phyloP scores from a whole-genome alignment of 208 protist genomes.

The Porcisia hertigi region DNA sequence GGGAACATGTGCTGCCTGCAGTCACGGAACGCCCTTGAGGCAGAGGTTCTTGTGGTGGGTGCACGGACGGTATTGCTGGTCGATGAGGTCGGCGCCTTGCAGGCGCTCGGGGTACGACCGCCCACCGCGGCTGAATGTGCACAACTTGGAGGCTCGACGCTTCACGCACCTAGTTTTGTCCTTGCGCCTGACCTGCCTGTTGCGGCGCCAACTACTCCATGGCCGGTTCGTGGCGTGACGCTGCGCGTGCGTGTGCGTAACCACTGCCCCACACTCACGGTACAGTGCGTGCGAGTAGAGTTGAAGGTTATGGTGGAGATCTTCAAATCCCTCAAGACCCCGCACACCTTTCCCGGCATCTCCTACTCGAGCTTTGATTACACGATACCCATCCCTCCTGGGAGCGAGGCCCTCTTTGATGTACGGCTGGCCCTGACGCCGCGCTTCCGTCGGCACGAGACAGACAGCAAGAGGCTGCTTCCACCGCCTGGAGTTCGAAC shows the following conservation, averaged over 20 bases:
- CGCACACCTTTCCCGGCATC: slow-evolving; percentile 37
- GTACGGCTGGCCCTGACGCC: slow-evolving; percentile 37
- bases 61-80: slow-evolving; percentile 43
- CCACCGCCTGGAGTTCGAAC: slow-evolving; percentile 61
- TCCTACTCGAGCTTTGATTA: slow-evolving; percentile 59
- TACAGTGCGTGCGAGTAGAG: slow-evolving; percentile 49
- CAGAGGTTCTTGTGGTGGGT: slow-evolving; percentile 55
- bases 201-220: slow-evolving; percentile 34
- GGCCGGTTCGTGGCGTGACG: slow-evolving; percentile 44
- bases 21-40: slow-evolving; percentile 42
- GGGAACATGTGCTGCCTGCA: slow-evolving; percentile 60
- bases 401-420: slow-evolving; percentile 44
- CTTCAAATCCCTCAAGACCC: slow-evolving; percentile 63
- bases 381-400: slow-evolving; percentile 42
- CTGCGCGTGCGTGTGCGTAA: slow-evolving; percentile 57
- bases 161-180: background rate
- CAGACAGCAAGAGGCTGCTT: slow-evolving; percentile 38
- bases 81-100: slow-evolving; percentile 31
- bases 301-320: slow-evolving; percentile 51
- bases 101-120: slow-evolving; percentile 27
- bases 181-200: slow-evolving; percentile 7
- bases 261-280: slow-evolving; percentile 28
- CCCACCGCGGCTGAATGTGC: slow-evolving; percentile 1
- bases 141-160: slow-evolving; percentile 10
- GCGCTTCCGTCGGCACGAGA: slow-evolving; percentile 47